phyloP scores from a whole-genome alignment of 306 rosid genomes.

The Cucumis cinereus region DNA sequence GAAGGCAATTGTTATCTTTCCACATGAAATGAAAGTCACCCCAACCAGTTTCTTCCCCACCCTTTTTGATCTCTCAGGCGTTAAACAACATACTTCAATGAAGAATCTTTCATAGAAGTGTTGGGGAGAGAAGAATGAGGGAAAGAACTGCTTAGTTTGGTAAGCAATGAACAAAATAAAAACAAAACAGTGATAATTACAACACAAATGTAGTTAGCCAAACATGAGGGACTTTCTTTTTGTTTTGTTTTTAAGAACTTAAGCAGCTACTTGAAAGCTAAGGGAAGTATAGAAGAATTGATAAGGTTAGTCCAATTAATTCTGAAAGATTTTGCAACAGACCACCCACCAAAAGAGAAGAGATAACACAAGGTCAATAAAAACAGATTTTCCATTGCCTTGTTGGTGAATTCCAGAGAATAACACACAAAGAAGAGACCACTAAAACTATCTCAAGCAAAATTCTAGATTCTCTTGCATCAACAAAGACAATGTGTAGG shows the following conservation, averaged over 20 bases:
- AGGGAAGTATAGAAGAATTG: not conserved
- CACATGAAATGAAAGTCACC: not conserved
- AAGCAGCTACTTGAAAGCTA: not conserved
- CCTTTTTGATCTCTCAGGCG: not conserved
- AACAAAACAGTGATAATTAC: not conserved
- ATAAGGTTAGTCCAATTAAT: not conserved
- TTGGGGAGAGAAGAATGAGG: not conserved
- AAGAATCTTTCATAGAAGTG: not conserved
- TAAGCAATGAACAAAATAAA: not conserved
- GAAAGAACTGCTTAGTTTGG: not conserved
- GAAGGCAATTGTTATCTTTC: not conserved
- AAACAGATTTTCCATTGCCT: constrained; percentile 6
- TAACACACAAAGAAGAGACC: not conserved
- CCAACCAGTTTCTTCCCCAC: too few relatives aligned
- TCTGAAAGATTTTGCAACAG: not conserved
- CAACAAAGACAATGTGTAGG: not conserved
- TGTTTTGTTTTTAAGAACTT: not conserved
- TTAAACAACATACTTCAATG: not conserved
- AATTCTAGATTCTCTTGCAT: constrained; percentile 5
- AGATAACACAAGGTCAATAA: not conserved
- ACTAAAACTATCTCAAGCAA: constrained; percentile 7
- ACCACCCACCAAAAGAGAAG: not conserved
- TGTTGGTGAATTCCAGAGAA: constrained; percentile 7
- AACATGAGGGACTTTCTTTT: not conserved
- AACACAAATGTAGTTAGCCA: not conserved